A percentile compares a stretch with the other conserved stretches of the same genome.
These are phyloP conservation scores for Penicillium coffeae DNA, from an alignment of 495 filamentous ascomycete genomes.

Conservation along the genomic window DNA sequence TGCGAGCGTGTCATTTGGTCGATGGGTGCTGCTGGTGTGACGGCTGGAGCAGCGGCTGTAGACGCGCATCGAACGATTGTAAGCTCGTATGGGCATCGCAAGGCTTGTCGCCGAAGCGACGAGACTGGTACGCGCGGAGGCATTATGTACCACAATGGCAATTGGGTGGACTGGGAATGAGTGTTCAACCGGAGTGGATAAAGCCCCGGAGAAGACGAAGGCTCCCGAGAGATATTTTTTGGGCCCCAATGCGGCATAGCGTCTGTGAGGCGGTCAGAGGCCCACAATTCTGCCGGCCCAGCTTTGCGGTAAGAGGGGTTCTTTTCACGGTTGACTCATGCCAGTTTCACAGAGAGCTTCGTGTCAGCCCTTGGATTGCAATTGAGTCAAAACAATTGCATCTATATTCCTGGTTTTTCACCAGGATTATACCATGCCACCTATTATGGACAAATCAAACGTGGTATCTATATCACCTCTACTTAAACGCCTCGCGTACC, in stretches of 20 bases:
- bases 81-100: conserved; percentile 35
- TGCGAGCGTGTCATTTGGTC: conserved; percentile 51
- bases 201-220: conserved; percentile 6
- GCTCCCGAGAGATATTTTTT: conserved; percentile 28
- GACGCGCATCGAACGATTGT: conserved; percentile 31
- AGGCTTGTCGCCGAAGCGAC: conserved; percentile 31
- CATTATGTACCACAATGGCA: conserved; percentile 29
- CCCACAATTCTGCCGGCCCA: conserved; percentile 15
- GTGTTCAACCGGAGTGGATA: conserved; percentile 16
- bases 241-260: conserved; percentile 14
- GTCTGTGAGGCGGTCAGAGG: conserved; percentile 4
- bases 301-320: conserved; percentile 13
- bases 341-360: not conserved
- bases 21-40: conserved; percentile 47
- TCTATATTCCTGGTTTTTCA: not conserved
- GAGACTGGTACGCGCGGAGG: conserved; percentile 44
- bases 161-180: conserved; percentile 7
- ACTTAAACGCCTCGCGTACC: conserved; percentile 72
- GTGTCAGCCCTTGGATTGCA: not conserved
- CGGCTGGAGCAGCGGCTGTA: conserved; percentile 39
- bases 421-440: conserved; percentile 13
- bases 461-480: conserved; percentile 75
- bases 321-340: conserved; percentile 4
- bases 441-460: conserved; percentile 27
- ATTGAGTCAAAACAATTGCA: not conserved